Base-by-base conservation (phyloP, 2,329 filamentous ascomycete genomes). In the Diaporthe nobilis region DNA sequence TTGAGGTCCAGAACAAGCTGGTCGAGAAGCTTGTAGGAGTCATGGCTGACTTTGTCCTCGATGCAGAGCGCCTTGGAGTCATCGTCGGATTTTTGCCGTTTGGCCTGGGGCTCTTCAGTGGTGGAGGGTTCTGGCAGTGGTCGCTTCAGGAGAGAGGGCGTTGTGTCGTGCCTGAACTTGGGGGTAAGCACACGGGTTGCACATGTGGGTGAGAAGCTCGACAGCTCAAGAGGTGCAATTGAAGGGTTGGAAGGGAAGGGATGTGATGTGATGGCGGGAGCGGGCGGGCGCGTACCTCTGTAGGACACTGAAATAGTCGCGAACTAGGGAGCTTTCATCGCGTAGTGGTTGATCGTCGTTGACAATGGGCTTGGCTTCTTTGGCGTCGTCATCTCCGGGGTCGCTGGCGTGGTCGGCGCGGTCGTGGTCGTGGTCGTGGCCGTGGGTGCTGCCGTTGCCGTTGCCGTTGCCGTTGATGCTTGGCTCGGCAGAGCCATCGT, bases 1-100 rank as follows among this genome's bases (percentile, higher is more conserved):
- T 82, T 85, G 57, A 93, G 82, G 77, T 93, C 92, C 71, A 87
- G 83, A 22, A 94, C 89, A 57, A 94, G 86, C 77, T 94, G 91
- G 39, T 94, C 92, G 60, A 95, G 84, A 77, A 90, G 88, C 37
- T 87, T 86, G 81, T 93, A 93, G 44, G 81, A 82, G 78, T 88
- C 86, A 67, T 85, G 84, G 34, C 84, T 82, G 70, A 90, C 85
- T 84, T 91, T 92, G 79, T 90, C 89, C 75, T 86, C 84, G 77
- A 92, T 89, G 77, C 86, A 88, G 25, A 79, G 79, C n/a, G 79
- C 77, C 49, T 84, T 80, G 47, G 82, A 80, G 47, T 81, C 82
- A 61, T 88, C 87, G 68, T 87, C 85, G 2, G 90, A 87, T 82
- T 91, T 92, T 79, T 91, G 89, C 58, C 91, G 88, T 82, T 93